phyloP scores from a whole-genome alignment of 257 asterid genomes.

The Solanum sparsipilum region DNA sequence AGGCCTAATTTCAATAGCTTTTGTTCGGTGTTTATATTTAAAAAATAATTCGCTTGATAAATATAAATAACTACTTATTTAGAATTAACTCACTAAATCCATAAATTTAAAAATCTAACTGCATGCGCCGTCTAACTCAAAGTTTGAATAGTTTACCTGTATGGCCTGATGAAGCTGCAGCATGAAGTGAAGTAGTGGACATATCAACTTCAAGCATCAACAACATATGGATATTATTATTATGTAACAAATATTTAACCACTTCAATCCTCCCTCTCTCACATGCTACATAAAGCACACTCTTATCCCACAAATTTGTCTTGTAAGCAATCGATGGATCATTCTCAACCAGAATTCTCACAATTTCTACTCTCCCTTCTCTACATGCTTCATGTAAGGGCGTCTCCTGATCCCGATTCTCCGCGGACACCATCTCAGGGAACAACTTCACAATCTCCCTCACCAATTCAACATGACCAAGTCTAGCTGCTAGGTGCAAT shows the following conservation, averaged over 20 bases:
- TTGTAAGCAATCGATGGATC: slow-evolving; percentile 16
- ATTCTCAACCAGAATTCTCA: slow-evolving; percentile 10
- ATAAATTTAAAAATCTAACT: no score
- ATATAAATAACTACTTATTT: no score
- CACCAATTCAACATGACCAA: slow-evolving; percentile 23
- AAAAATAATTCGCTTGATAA: no score
- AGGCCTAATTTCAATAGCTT: no score
- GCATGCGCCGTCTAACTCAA: no score
- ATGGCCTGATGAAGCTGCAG: slow-evolving; percentile 35
- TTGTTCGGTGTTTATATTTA: no score
- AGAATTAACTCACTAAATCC: no score
- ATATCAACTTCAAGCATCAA: slow-evolving; percentile 29
- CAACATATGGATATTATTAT: not conserved
- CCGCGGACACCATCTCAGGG: slow-evolving; percentile 24
- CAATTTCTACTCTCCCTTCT: slow-evolving; percentile 33
- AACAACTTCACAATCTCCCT: slow-evolving; percentile 6
- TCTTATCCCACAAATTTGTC: slow-evolving; percentile 16
- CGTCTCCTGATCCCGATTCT: slow-evolving; percentile 2
- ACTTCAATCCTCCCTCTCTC: slow-evolving; percentile 18
- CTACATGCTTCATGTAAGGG: slow-evolving; percentile 38
- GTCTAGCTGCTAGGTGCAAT: slow-evolving; percentile 29
- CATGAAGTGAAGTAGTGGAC: slow-evolving; percentile 26
- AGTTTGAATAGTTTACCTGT: slow-evolving; percentile 13
- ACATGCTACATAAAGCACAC: slow-evolving; percentile 27
- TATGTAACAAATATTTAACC: slow-evolving; percentile 11